Evolutionary conservation across 257 asterid genomes (phyloP), one percentile per base, ranked within the genome.

Genomic region (Misopates orontium): DNA sequence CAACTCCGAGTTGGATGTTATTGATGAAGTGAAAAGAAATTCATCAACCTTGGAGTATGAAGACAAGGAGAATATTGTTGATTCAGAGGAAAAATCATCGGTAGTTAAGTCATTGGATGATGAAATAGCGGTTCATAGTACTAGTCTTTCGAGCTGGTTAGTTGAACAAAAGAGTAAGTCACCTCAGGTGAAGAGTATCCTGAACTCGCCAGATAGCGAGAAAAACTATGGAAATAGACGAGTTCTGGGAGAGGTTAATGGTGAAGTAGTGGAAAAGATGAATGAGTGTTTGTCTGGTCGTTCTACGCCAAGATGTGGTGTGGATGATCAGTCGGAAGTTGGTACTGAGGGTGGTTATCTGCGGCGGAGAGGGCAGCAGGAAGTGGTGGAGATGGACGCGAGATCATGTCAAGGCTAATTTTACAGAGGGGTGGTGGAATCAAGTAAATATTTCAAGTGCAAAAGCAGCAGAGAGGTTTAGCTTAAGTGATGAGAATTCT

Each of bases 71-170:
- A 88, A 82, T 44, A 9, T 3, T 36, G 50, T 69, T 18, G 54
- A 68, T 39, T 5, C 69, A 68, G 77, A 68, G 62, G 72, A 40
- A 40, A 65, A 52, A 52, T 7, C 16, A 10, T n/a, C n/a, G n/a
- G 28, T 22, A 1, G 19, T 39, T 22, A 67, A 63, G 62, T 58
- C 53, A 1, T 56, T 16, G 18, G 77, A 25, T 22, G 65, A 32
- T 45, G 84, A 60, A 53, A 49, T 62, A 52, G 77, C 77, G 3
- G 78, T 75, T 12, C 91, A 88, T 15, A 4, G 42, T 36, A 78
- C 90, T 18, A 86, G 96, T 66, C 92, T 89, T 16, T 89, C 96
- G 0, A 80, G 88, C 75, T 84, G 96, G 96, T 78, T 88, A 39
- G 77, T 70, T 25, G 86, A 56, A 61, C 8, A 36, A 9, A 71